These are phyloP conservation scores for Leccinum rimulosum DNA, from an alignment of 768 basidiomycete species.

Conservation along the genomic window DNA sequence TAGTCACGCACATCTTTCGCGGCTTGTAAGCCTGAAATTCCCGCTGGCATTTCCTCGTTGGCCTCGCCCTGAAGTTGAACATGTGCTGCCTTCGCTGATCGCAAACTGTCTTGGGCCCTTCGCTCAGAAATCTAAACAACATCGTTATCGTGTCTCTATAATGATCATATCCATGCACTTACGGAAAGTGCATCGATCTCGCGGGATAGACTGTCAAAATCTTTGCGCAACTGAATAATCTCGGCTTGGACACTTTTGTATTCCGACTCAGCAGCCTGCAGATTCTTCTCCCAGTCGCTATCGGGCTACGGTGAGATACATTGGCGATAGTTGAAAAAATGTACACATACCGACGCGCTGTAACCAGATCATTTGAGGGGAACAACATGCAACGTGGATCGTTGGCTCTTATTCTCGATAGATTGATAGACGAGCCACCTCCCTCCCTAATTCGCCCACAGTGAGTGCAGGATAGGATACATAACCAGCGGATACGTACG, in stretches of 20 bases:
- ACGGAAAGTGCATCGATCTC: constrained; percentile 37
- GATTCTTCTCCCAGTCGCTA: constrained; percentile 48
- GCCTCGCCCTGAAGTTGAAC: constrained; percentile 52
- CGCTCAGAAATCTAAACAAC: constrained; percentile 20
- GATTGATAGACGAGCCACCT: constrained; percentile 53
- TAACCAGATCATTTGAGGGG: constrained; percentile 47
- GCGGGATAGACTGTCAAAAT: constrained; percentile 29
- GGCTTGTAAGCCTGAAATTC: constrained; percentile 53
- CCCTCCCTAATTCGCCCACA: constrained; percentile 50
- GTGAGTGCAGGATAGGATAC: background rate
- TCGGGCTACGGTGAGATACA: background rate
- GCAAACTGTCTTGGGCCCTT: constrained; percentile 22
- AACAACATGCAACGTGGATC: constrained; percentile 49
- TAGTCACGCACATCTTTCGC: constrained; percentile 47
- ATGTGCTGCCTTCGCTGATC: constrained; percentile 36
- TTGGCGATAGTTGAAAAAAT: background rate
- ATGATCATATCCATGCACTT: constrained; percentile 9
- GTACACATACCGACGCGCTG: constrained; percentile 45
- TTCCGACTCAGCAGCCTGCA: constrained; percentile 39
- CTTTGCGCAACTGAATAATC: constrained; percentile 26
- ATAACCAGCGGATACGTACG: constrained; percentile 41
- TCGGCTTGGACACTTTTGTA: constrained; percentile 30
- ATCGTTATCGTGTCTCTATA: background rate
- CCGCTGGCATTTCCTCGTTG: constrained; percentile 67
- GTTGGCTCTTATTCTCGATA: constrained; percentile 28